Base-by-base conservation (phyloP, 2,329 filamentous ascomycete genomes). In the Scytalidium sp. region DNA sequence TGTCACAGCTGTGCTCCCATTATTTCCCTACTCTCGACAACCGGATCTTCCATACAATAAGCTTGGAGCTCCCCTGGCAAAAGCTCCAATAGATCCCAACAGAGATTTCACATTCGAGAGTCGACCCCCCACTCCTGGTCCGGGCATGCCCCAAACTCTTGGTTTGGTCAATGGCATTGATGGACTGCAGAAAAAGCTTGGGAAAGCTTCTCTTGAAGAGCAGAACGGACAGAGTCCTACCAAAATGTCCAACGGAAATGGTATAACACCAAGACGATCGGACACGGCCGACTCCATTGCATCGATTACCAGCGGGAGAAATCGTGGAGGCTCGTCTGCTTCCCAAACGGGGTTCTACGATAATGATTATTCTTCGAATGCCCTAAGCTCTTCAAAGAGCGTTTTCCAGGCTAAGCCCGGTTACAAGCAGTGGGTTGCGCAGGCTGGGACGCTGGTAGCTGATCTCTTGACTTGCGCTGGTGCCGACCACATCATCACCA, bases 391-490 rank as follows among this genome's bases (percentile, higher is more conserved):
- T 27, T 77, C 76, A 52, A 76, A 75, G 50, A 78, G 76, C 61
- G 77, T 86, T 40, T 88, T 88, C 67, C 82, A 90, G 67, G 85
- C 90, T 19, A 92, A 93, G 66, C 90, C 92, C 7, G 94, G 94
- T 45, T 99, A 99, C 70, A 94, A 94, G 75, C 90, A 96, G 73
- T 99, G 94, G 94, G 93, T 99, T 56, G 94, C 94, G 19, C 94
- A 97, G 73, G 92, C 94, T 40, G 94, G 94, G 52, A 97, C 92
- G 23, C 80, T 99, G 50, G 88, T 99, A 44, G 94, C 94, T 45
- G 92, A 97, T 67, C 82, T 99, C 41, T 78, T 99, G 57, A 97
- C 91, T 39, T 97, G 92, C 71, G 93, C 94, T 56, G 94, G 94
- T 57, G 91, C 94, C 42, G 93, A 99, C 68, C 94, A 97, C 70